Evolutionary conservation across 169 alveolate species (phyloP), one percentile per base, ranked within the genome.

Genomic region (Cryptosporidium sp.): DNA sequence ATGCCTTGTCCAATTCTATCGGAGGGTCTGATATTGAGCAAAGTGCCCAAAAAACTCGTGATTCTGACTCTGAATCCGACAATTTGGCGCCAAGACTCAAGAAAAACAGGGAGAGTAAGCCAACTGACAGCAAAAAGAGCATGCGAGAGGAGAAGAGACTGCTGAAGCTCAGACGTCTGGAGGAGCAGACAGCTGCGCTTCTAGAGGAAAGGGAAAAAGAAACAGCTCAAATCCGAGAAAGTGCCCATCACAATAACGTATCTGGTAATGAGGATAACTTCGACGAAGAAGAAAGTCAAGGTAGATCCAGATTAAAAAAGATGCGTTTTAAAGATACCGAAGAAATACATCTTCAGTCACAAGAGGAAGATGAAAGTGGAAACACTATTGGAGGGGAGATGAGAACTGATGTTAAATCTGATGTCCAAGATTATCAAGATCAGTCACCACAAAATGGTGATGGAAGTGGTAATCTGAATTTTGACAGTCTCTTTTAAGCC

Each of bases 111-210:
- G 41, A 39, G 35, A 45, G 62, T 3, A 80, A 31, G 50, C 29
- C 48, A 16, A 65, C 5, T n/a, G 31, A 65, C 7, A 7, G 8
- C 29, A 65, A 41, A 29, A 41, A 61, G 43, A 39, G 21, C 62
- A 58, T 0, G n/a, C 41, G 52, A 43, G 89, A 80, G 33, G 68
- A 80, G 62, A 80, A 80, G 31, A 80, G 62, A 50, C 21, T 80
- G 6, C 37, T 80, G 43, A 80, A 65, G 14, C 58, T 80, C 35
- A 59, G 29, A 48, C 39, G 89, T 29, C 37, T 80, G 23, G 69
- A 59, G 26, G 89, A 80, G n/a, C 89, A 80, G 21, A 80, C 80
- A 31, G 75, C 62, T 12, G 89, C 62, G 1, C 41, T 80, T 31
- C 45, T 62, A 37, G 68, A 48, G 12, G 69, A 31, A 37, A 12